Conservation (phyloP, 2,329 filamentous ascomycete species). For the Daldinia sp. region DNA sequence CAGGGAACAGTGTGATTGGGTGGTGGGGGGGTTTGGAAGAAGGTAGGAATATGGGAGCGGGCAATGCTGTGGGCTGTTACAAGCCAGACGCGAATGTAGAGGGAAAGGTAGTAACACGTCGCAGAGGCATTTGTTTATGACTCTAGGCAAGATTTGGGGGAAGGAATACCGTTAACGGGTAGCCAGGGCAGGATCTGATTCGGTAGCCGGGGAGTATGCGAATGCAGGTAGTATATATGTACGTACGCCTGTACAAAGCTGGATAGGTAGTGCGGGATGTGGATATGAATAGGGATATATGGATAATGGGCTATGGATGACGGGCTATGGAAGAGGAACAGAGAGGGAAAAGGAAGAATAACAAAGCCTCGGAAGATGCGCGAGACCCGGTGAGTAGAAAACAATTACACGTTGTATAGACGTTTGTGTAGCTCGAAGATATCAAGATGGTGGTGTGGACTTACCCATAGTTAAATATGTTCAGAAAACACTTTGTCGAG, state of each 20-base stretch:
- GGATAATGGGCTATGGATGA: constrained; percentile 7
- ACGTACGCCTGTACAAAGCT: constrained; percentile 30
- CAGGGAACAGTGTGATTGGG: constrained; percentile 44
- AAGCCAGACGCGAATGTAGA: constrained; percentile 45
- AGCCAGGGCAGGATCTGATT: constrained; percentile 39
- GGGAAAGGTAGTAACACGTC: constrained; percentile 50
- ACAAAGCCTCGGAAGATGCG: constrained; percentile 17
- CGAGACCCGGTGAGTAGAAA: constrained; percentile 17
- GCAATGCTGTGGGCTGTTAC: constrained; percentile 45
- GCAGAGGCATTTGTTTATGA: constrained; percentile 47
- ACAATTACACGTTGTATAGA: constrained; percentile 26
- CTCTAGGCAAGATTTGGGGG: constrained; percentile 44
- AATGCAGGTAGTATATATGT: constrained; percentile 37
- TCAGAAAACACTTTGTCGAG: constrained; percentile 41
- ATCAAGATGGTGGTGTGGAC: constrained; percentile 39
- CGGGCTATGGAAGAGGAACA: not conserved
- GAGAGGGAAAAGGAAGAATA: constrained; percentile 11
- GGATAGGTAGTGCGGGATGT: constrained; percentile 32
- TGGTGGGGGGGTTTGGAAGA: constrained; percentile 33
- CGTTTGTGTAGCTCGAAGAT: constrained; percentile 32
- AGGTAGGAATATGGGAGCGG: constrained; percentile 40
- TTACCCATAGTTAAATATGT: constrained; percentile 44
- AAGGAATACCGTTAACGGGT: constrained; percentile 37
- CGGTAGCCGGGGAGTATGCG: constrained; percentile 30
- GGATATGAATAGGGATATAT: constrained; percentile 21